phyloP scores from a whole-genome alignment of 2,329 filamentous ascomycete genomes.

The Myotisia sp. region DNA sequence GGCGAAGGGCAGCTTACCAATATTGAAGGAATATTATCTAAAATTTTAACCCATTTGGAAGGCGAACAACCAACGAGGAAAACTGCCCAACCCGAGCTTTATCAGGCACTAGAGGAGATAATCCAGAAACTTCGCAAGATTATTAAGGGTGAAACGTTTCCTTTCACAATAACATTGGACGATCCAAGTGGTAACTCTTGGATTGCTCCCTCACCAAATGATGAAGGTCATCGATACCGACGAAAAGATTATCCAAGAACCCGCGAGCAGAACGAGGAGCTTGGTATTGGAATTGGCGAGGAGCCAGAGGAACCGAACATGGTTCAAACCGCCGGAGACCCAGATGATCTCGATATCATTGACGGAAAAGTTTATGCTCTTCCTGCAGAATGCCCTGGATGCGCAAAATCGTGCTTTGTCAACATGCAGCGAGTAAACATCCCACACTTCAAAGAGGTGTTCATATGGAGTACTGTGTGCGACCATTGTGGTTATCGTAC shows the following conservation, averaged over 20 bases:
- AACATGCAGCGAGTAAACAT: slow-evolving; percentile 99
- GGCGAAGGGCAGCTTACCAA: slow-evolving; percentile 88
- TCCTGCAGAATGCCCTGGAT: slow-evolving; percentile 82
- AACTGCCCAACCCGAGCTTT: slow-evolving; percentile 60
- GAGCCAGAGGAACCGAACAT: slow-evolving; percentile 17
- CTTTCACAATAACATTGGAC: slow-evolving; percentile 77
- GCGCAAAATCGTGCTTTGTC: slow-evolving; percentile 69
- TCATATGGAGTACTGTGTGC: slow-evolving; percentile 89
- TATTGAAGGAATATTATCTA: slow-evolving; percentile 71
- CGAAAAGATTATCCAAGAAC: slow-evolving; percentile 74
- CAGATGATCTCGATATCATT: slow-evolving; percentile 64
- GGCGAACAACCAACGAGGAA: slow-evolving; percentile 72
- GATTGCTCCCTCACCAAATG: slow-evolving; percentile 67
- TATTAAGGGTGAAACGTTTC: slow-evolving; percentile 61
- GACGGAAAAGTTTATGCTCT: slow-evolving; percentile 89
- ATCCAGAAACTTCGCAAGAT: slow-evolving; percentile 63
- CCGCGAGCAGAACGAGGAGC: slow-evolving; percentile 67
- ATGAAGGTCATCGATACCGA: slow-evolving; percentile 75
- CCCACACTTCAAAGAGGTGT: slow-evolving; percentile 92
- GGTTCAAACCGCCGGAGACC: slow-evolving; percentile 36
- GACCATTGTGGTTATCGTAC: slow-evolving; percentile 84
- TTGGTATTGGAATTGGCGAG: slow-evolving; percentile 51
- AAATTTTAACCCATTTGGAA: slow-evolving; percentile 66
- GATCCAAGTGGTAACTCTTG: slow-evolving; percentile 93
- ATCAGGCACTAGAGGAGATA: slow-evolving; percentile 61